Evolutionary conservation across 1,284 basidiomycete genomes (phyloP), one percentile per base, ranked within the genome.

Genomic region (Porphyrellus sp.): DNA sequence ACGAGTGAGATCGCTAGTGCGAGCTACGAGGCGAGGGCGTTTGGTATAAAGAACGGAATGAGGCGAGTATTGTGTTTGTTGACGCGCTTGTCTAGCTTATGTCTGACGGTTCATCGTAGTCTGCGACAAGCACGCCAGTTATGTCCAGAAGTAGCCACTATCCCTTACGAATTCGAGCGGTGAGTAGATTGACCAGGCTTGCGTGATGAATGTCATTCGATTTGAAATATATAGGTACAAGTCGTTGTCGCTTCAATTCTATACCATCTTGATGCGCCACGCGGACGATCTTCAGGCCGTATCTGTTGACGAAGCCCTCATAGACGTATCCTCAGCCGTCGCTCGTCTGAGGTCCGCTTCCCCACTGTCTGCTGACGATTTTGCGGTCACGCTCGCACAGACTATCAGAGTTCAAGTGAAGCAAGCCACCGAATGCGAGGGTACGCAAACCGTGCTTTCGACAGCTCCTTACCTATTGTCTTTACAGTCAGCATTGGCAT

Each of bases 1-100:
- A 97, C 94, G 7, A 94, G 91, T 59, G 96, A 98, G 70, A 90
- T 99, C 56, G 94, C 96, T 0, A 94, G 91, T 61, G 86, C 92
- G 27, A 96, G 91, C 65, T 99, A 99, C 65, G 93, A 96, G 63
- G 94, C 96, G 0, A 79, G 96, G 39, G 77, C 77, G 24, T 92
- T 86, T 66, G 96, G 96, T 1, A 82, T 99, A 43, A 85, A 82
- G 70, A 94, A 95, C 60, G 97, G 96, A 4, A 98, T 98, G 94
- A 93, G 88, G 86, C 85, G 59, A 18, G 76, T 67, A 11, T n/a
- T 49, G 15, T 49, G 15, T 11, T 16, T 18, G 21, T 43, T 12
- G 28, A 42, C 20, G 31, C 31, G 20, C 5, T 9, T 7, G 11
- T 31, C 23, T 11, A 21, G 8, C 5, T 12, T 37, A 24, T 3